Conservation (phyloP, 2,329 filamentous ascomycete species). For the Aspergillus fijiensis region DNA sequence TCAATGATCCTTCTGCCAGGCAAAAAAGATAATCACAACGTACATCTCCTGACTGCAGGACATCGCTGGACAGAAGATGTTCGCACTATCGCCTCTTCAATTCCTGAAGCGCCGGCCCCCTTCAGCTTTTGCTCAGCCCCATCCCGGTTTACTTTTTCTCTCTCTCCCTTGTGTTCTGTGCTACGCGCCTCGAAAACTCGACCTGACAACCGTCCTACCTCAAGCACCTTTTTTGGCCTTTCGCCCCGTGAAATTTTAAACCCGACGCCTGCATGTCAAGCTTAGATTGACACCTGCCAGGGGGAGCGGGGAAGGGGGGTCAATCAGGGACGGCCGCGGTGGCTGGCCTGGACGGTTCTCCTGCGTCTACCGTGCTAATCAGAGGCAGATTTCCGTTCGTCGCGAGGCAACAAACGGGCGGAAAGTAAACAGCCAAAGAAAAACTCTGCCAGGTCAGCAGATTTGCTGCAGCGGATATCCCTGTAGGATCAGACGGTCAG, state of each 20-base stretch:
- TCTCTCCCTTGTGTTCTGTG: neutral
- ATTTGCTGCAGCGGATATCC: neutral
- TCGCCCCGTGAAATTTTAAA: neutral
- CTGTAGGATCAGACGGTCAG: neutral
- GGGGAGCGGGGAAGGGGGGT: neutral
- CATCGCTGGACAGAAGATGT: neutral
- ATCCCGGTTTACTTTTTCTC: neutral
- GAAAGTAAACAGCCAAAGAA: neutral
- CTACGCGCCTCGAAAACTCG: neutral
- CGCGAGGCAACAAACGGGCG: neutral
- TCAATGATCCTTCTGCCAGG: too few relatives aligned
- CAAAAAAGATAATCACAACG: too few relatives aligned
- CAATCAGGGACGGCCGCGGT: neutral
- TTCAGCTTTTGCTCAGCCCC: neutral
- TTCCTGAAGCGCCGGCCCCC: neutral
- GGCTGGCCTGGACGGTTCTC: neutral
- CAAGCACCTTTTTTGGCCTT: neutral
- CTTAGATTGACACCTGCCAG: neutral
- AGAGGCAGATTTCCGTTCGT: neutral
- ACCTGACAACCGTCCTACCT: neutral
- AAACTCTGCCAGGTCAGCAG: neutral
- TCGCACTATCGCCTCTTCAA: too few relatives aligned
- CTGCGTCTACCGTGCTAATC: neutral
- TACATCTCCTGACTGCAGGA: neutral
- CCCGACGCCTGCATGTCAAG: neutral